Evolutionary conservation across 768 basidiomycete genomes (phyloP), one percentile per base, ranked within the genome.

Genomic region (Macrolepiota fuliginosa): DNA sequence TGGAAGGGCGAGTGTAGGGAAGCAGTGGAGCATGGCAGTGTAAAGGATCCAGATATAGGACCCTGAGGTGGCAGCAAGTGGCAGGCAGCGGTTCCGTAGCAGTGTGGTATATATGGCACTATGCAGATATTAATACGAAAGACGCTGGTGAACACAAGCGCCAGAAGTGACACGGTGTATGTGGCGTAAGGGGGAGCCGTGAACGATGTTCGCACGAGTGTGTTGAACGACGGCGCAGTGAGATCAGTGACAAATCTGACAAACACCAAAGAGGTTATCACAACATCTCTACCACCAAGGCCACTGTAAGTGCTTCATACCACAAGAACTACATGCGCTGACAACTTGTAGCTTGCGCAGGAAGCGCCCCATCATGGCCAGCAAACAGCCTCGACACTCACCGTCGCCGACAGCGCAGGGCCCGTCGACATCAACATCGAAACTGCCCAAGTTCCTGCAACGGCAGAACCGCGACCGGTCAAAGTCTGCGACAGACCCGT

Each of bases 281-380:
- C 68, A 68, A 46, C 78, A 77, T 73, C 57, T 62, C 47, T 11
- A 24, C 47, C 25, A 24, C 47, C 3, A 49, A 70, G 22, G 83
- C 85, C 37, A 89, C 87, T 4, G 79, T 87, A 69, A 88, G 82
- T 69, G 88, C 90, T 67, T 77, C 90, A 9, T 86, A 89, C 69
- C 89, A 87, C 63, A 80, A 83, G 35, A 71, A 67, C 53, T 80
- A 87, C 49, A 88, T 89, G 74, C 77, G 87, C 63, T 82, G 70
- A n/a, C 74, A 75, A 52, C 62, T 68, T 60, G 77, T 79, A 64
- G 76, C 73, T 68, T 72, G 74, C 58, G 74, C 73, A 52, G 80
- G 80, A 32, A 32, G 29, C 29, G 29, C 29, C 29, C 29, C 7
- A 32, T 32, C 29, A 32, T 32, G 29, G 29, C 29, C 29, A 32